These are phyloP conservation scores for Solanum gracilifrons DNA, from an alignment of 257 asterid species.

Conservation along the genomic window DNA sequence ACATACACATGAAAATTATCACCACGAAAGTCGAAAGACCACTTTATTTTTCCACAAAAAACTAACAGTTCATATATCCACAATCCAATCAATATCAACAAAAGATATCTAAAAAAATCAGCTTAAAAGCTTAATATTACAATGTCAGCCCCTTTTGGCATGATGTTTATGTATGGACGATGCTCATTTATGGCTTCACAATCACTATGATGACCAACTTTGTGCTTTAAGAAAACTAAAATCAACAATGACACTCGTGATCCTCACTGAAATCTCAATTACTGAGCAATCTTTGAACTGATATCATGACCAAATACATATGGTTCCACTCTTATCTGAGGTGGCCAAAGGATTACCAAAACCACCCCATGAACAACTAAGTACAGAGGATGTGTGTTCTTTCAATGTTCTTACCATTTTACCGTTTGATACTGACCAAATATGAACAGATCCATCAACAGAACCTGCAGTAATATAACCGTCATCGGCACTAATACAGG, in stretches of 20 bases:
- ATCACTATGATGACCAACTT: neutral
- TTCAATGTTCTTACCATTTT: constrained; percentile 63
- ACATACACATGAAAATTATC: neutral
- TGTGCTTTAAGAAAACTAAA: neutral
- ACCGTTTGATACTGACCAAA: constrained; percentile 63
- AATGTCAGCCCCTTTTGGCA: neutral
- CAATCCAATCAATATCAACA: neutral
- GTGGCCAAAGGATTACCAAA: constrained; percentile 75
- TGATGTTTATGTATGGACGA: neutral
- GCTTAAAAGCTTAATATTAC: neutral
- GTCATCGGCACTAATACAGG: constrained; percentile 80
- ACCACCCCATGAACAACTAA: constrained; percentile 77
- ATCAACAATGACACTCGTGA: neutral
- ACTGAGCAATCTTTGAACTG: neutral
- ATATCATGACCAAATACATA: constrained; percentile 53
- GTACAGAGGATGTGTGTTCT: constrained; percentile 65
- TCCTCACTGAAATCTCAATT: neutral
- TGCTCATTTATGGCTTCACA: neutral
- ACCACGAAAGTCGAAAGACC: neutral
- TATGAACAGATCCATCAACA: constrained; percentile 67
- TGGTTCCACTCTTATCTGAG: constrained; percentile 61
- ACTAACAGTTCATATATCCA: neutral
- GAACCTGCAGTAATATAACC: constrained; percentile 79
- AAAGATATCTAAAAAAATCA: neutral
- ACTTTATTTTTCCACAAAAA: neutral